Percentiles rank a stretch among this genome's conserved stretches.
These are phyloP conservation scores for Termitomyces sp. DNA, from an alignment of 768 basidiomycete genomes.

Conservation along the genomic window DNA sequence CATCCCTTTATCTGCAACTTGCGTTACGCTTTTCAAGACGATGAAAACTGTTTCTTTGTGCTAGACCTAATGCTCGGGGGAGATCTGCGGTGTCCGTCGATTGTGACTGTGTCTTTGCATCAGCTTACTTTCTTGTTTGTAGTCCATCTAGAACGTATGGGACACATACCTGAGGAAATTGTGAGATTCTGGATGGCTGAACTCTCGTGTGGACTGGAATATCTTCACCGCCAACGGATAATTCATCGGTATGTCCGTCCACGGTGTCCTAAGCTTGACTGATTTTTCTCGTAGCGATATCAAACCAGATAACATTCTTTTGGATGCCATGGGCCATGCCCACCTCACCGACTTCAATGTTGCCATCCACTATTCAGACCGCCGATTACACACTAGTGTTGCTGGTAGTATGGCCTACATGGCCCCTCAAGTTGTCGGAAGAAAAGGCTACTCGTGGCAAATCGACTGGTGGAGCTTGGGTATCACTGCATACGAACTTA, in stretches of 20 bases:
- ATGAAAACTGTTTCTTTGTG: constrained; percentile 97
- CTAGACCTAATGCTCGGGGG: constrained; percentile 96
- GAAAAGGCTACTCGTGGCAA: constrained; percentile 89
- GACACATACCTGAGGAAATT: constrained; percentile 57
- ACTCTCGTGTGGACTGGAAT: constrained; percentile 76
- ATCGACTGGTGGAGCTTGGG: constrained; percentile 98
- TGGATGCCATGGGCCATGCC: constrained; percentile 91
- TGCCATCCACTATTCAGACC: constrained; percentile 93
- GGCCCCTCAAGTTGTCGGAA: constrained; percentile 94
- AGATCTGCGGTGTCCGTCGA: constrained; percentile 76
- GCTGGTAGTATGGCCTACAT: constrained; percentile 99
- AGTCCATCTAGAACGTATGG: constrained; percentile 84
- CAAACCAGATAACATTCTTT: constrained; percentile 95
- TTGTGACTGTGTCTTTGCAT: constrained; percentile 1
- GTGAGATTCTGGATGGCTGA: constrained; percentile 91
- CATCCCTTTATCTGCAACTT: constrained; percentile 87
- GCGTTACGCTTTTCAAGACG: constrained; percentile 96
- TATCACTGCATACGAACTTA: constrained; percentile 83
- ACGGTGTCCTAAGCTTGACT: constrained; percentile 3
- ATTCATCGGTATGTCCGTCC: constrained; percentile 76
- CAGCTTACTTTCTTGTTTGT: neutral
- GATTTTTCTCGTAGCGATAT: constrained; percentile 57
- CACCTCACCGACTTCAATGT: constrained; percentile 99
- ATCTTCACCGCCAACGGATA: constrained; percentile 88
- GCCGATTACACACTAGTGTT: constrained; percentile 83